phyloP scores from a whole-genome alignment of 371 early-diverging fungal genomes.

The Mucor piriformis region DNA sequence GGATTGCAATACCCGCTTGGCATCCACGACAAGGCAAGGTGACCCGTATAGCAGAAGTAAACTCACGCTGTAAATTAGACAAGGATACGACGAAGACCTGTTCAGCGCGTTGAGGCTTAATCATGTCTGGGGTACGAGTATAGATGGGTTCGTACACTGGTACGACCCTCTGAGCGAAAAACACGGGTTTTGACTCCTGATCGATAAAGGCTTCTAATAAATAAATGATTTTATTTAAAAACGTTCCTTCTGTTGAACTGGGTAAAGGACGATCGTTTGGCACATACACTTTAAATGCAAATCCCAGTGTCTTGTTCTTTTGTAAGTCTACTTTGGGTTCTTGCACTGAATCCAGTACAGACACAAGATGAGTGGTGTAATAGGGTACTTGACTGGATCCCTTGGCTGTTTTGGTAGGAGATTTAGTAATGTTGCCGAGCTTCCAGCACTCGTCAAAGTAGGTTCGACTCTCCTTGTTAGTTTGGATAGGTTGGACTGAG shows the following conservation, averaged over 20 bases:
- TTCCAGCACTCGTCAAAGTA: slow-evolving; percentile 27
- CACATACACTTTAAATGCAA: slow-evolving; percentile 20
- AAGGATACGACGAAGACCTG: slow-evolving; percentile 16
- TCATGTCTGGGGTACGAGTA: slow-evolving; percentile 15
- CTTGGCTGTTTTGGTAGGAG: slow-evolving; percentile 1
- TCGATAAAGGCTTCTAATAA: slow-evolving; percentile 24
- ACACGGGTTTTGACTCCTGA: slow-evolving; percentile 13
- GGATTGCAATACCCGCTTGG: slow-evolving; percentile 21
- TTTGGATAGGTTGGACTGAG: slow-evolving; percentile 20
- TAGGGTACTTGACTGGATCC: slow-evolving; percentile 2
- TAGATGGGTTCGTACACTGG: slow-evolving; percentile 24
- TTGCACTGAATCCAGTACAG: neutral
- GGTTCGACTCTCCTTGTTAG: slow-evolving; percentile 9
- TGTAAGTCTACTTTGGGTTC: slow-evolving; percentile 20
- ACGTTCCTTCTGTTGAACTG: slow-evolving; percentile 14
- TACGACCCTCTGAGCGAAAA: slow-evolving; percentile 10
- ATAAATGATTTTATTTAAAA: slow-evolving; percentile 21
- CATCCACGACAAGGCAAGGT: slow-evolving; percentile 27
- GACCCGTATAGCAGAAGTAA: slow-evolving; percentile 16
- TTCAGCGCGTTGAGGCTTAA: slow-evolving; percentile 17
- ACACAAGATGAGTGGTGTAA: slow-evolving; percentile 6
- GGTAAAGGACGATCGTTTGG: slow-evolving; percentile 26
- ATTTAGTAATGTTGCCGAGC: slow-evolving; percentile 11
- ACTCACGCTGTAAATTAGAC: neutral
- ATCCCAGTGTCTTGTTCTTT: slow-evolving; percentile 22